Percentiles rank a stretch among this genome's conserved stretches.
Evolutionary conservation across 108 stramenopile species (phyloP).

Genomic region (Pseudonitzschia pungens): DNA sequence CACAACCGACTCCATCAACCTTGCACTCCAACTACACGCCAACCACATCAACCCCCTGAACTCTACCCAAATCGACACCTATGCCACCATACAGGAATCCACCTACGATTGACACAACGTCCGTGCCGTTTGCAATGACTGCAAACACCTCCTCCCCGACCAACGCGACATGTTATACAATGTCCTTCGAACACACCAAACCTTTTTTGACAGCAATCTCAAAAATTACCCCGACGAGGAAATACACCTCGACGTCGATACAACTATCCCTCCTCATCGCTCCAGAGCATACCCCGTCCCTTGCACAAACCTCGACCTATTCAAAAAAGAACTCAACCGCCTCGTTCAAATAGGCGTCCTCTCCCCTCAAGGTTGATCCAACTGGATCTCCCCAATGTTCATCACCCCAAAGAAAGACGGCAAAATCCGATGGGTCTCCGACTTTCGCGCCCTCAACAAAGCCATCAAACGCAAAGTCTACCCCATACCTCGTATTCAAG

Average conservation of each 20-base stretch:
- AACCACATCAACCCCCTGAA: background rate
- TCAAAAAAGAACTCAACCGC: slow-evolving; percentile 35
- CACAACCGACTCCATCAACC: background rate
- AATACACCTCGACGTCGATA: background rate
- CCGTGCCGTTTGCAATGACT: background rate
- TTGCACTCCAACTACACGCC: background rate
- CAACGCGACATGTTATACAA: background rate
- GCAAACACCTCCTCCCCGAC: background rate
- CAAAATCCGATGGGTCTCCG: slow-evolving; percentile 40
- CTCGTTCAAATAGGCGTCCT: slow-evolving; percentile 31
- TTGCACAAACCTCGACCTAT: background rate
- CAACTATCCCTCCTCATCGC: background rate
- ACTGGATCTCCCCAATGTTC: slow-evolving; percentile 38
- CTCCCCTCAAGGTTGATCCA: background rate
- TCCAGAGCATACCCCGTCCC: background rate
- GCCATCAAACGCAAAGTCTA: slow-evolving; percentile 7
- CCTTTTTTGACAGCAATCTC: background rate
- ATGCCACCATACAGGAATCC: background rate
- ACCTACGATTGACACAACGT: background rate
- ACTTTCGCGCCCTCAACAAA: slow-evolving; percentile 40
- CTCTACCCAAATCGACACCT: too few species aligned
- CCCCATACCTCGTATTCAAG: slow-evolving; percentile 21
- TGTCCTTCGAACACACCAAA: background rate
- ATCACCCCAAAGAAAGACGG: slow-evolving; percentile 43
- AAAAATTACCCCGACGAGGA: background rate